Percentiles rank a stretch among this genome's conserved stretches.
These are phyloP conservation scores for Polytrichum commune DNA, from an alignment of 225 moss, liverwort and hornwort species.

Conservation along the genomic window DNA sequence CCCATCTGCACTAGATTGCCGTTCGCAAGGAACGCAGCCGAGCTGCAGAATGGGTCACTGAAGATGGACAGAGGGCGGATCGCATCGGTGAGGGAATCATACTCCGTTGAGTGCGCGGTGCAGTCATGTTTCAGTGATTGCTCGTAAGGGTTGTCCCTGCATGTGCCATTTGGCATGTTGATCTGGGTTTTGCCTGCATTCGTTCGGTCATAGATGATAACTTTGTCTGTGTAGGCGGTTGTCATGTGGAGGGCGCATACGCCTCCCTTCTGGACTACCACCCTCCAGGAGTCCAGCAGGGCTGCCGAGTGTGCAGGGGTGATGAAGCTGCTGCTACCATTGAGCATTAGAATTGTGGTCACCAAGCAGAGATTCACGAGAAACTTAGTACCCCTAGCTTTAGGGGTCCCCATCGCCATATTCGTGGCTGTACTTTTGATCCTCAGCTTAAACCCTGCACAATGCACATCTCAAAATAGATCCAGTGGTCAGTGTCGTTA, in stretches of 20 bases:
- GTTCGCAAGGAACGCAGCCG: conserved; percentile 32
- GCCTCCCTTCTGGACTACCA: conserved; percentile 34
- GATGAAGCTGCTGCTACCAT: no score
- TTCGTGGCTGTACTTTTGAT: no score
- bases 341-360: no score
- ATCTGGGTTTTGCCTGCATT: conserved; percentile 30
- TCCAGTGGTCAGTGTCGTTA: no score
- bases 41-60: conserved; percentile 57
- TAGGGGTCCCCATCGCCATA: no score
- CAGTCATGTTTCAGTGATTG: conserved; percentile 30
- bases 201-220: conserved; percentile 51
- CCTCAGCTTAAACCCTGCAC: no score
- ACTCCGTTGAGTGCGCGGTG: conserved; percentile 42
- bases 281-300: conserved; percentile 26
- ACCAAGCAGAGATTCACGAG: no score
- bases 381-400: no score
- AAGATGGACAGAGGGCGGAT: conserved; percentile 33
- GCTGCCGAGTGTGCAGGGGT: no score
- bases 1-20: conserved; percentile 45
- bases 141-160: conserved; percentile 30
- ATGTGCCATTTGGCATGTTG: conserved; percentile 25
- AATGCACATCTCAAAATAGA: no score
- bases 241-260: conserved; percentile 55
- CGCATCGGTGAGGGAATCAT: conserved; percentile 16
- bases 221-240: conserved; percentile 29